phyloP scores from a whole-genome alignment of 1,139 yeast genomes.

The Suhomyces bribrorum region DNA sequence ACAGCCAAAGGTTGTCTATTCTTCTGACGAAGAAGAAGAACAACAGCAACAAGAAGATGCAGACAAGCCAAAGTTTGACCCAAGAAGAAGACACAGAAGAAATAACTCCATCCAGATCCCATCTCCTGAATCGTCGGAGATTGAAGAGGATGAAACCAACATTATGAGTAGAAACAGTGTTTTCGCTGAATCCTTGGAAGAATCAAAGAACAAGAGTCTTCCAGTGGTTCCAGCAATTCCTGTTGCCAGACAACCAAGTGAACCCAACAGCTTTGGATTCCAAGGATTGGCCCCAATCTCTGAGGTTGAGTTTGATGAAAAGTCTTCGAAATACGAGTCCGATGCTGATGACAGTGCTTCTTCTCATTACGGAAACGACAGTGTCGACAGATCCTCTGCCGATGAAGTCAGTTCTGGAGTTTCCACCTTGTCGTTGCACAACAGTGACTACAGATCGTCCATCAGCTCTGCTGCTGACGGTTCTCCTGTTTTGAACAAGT shows the following conservation, averaged over 20 bases:
- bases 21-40: constrained; percentile 13
- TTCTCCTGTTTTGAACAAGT: constrained; percentile 17
- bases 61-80: constrained; percentile 18
- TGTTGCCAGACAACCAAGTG: constrained; percentile 19
- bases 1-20: constrained; percentile 8
- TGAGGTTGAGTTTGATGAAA: constrained; percentile 36
- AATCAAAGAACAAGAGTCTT: constrained; percentile 6
- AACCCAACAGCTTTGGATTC: constrained; percentile 34
- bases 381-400: constrained; percentile 16
- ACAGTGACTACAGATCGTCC: constrained; percentile 37
- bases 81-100: constrained; percentile 20
- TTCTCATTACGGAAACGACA: constrained; percentile 21
- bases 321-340: constrained; percentile 39
- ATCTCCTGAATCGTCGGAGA: constrained; percentile 17
- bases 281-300: constrained; percentile 45
- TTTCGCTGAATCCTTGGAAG: constrained; percentile 10
- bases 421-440: constrained; percentile 45
- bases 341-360: constrained; percentile 27
- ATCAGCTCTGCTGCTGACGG: constrained; percentile 20
- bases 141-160: constrained; percentile 16
- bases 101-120: constrained; percentile 13
- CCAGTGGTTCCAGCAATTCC: constrained; percentile 11
- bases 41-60: constrained; percentile 10
- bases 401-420: constrained; percentile 35
- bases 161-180: constrained; percentile 9